Conservation (phyloP, 805 yeast genomes). For the Metschnikowia santaceciliae region DNA sequence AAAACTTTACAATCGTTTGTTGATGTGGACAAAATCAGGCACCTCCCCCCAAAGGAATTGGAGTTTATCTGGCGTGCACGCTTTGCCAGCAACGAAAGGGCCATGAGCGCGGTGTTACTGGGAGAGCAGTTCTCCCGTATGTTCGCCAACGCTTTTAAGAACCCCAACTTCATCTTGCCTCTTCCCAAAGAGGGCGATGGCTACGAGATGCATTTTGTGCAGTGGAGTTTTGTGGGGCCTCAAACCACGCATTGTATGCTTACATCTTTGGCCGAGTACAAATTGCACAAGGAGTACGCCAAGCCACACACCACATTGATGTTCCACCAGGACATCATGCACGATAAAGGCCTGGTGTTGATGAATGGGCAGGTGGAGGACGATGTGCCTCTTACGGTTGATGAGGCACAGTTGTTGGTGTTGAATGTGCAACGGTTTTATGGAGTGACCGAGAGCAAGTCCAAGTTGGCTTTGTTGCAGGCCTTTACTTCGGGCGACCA, state of each 20-base stretch:
- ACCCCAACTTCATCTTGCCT: slow-evolving; percentile 88
- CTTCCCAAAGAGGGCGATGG: slow-evolving; percentile 62
- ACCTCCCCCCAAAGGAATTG: slow-evolving; percentile 57
- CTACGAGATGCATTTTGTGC: slow-evolving; percentile 83
- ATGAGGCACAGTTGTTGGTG: slow-evolving; percentile 74
- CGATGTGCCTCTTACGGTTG: slow-evolving; percentile 61
- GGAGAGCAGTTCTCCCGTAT: slow-evolving; percentile 58
- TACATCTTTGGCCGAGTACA: slow-evolving; percentile 88
- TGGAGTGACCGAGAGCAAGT: slow-evolving; percentile 52
- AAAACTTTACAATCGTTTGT: slow-evolving; percentile 71
- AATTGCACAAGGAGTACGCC: slow-evolving; percentile 86
- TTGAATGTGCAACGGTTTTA: slow-evolving; percentile 79
- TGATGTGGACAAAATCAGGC: slow-evolving; percentile 60
- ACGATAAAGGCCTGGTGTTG: slow-evolving; percentile 59
- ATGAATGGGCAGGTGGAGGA: slow-evolving; percentile 84
- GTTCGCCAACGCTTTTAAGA: slow-evolving; percentile 59
- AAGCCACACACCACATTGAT: slow-evolving; percentile 90
- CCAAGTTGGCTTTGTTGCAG: slow-evolving; percentile 54
- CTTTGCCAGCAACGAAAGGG: slow-evolving; percentile 56
- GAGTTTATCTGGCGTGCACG: slow-evolving; percentile 88
- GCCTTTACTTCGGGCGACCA: slow-evolving; percentile 69
- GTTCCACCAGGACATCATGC: slow-evolving; percentile 74
- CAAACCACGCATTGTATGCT: slow-evolving; percentile 83
- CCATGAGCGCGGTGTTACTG: slow-evolving; percentile 63
- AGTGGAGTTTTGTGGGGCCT: slow-evolving; percentile 88